Conservation (phyloP, 257 asterid genomes). For the Lavandula angustifolia region DNA sequence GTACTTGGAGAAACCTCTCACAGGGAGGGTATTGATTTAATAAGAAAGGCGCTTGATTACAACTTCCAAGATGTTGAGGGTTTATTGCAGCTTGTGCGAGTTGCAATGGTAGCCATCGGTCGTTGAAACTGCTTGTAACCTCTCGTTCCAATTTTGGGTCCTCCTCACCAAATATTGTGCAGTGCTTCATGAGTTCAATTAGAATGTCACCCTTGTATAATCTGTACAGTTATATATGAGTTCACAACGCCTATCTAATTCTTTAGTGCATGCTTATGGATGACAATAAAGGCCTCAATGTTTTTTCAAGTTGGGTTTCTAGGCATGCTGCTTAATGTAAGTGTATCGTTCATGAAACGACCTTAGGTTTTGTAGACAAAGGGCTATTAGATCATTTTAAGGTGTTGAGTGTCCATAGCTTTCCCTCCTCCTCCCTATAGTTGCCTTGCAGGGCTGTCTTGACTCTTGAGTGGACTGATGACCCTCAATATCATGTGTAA, state of each 20-base stretch:
- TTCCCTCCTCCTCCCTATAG: conserved; percentile 20
- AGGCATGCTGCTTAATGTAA: conserved; percentile 26
- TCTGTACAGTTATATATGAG: conserved; percentile 54
- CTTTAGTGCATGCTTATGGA: conserved; percentile 36
- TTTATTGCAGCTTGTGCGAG: conserved; percentile 78
- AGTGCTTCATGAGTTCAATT: conserved; percentile 35
- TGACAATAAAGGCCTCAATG: conserved; percentile 31
- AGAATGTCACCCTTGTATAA: conserved; percentile 44
- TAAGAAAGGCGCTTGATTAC: conserved; percentile 87
- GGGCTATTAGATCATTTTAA: conserved; percentile 28
- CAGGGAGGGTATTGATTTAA: conserved; percentile 58
- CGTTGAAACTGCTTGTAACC: conserved; percentile 42
- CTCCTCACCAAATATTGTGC: conserved; percentile 24
- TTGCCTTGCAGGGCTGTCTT: conserved; percentile 14
- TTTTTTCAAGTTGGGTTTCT: conserved; percentile 31
- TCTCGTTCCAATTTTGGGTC: conserved; percentile 32
- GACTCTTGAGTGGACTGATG: conserved; percentile 9
- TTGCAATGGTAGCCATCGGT: conserved; percentile 76
- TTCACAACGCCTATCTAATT: conserved; percentile 36
- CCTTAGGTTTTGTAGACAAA: conserved; percentile 27
- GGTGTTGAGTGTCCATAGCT: conserved; percentile 29
- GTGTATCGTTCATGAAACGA: conserved; percentile 26
- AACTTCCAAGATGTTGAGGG: conserved; percentile 86
- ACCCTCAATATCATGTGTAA: conserved; percentile 8
- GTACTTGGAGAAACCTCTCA: conserved; percentile 58